Evolutionary conservation across 495 filamentous ascomycete species (phyloP), one percentile per base, ranked within the genome.

Genomic region (Aspergillus saccharolyticus): DNA sequence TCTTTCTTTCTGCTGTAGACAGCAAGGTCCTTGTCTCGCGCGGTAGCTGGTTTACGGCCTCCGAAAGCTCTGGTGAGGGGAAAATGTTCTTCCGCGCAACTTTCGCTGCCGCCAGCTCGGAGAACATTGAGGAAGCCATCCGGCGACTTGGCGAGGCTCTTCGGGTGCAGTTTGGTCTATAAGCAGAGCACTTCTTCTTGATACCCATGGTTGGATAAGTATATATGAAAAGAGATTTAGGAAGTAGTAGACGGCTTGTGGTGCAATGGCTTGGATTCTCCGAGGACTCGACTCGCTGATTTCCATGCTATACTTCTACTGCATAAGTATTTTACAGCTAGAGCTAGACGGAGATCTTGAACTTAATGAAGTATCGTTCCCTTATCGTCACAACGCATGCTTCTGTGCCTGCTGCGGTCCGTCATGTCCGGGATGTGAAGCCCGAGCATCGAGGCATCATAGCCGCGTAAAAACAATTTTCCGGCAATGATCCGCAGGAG

Each of bases 41-140:
- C 42, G 94, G 94, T 4, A 91, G 85, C 59, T 97, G 90, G 91
- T 98, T 97, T 82, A 80, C 79, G 48, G 89, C 90, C 14, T 79
- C 85, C 44, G 74, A 74, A 19, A 63, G n/a, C n/a, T n/a, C 65
- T 42, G 67, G 58, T 16, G 74, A 76, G 54, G 72, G 78, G n/a
- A 77, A 79, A 58, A 71, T 77, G 71, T 97, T 90, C 78, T 93
- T 97, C 78, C 83, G 94, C 43, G 84, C 88, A 6, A 98, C 92
- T 3, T 97, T 87, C 73, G 91, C 91, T 2, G 86, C 92, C 21
- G 90, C 90, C 16, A 82, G 83, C 44, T 77, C 78, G 2, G 83
- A 89, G 42, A 82, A 85, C 66, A 94, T 97, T 74, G 78, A 77
- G 1, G 85, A 90, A 71, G 94, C 88, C 0, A 90, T 96, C 52